phyloP scores from a whole-genome alignment of 2,329 filamentous ascomycete species.

The Elsinoe arachidis region DNA sequence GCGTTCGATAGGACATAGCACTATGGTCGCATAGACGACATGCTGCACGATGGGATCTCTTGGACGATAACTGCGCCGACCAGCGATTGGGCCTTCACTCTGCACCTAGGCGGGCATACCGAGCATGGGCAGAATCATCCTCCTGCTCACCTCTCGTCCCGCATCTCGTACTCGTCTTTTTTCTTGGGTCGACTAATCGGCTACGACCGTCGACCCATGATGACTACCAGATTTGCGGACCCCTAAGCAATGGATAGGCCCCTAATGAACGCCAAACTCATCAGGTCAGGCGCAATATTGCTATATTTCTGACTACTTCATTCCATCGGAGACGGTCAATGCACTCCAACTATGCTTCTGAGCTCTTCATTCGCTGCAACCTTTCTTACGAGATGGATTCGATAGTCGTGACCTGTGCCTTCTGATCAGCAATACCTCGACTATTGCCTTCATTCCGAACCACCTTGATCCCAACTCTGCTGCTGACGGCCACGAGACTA shows the following conservation, averaged over 20 bases:
- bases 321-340: background rate
- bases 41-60: background rate
- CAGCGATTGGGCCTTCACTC: background rate
- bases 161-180: conserved; percentile 4
- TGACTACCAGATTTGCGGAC: conserved; percentile 7
- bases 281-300: background rate
- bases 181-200: conserved; percentile 3
- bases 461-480: background rate
- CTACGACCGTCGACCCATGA: background rate
- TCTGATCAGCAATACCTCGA: conserved; percentile 14
- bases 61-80: background rate
- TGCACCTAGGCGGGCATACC: background rate
- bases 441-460: conserved; percentile 2
- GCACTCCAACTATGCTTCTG: background rate
- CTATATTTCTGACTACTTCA: conserved; percentile 3
- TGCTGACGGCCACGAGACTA: background rate
- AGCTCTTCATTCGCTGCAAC: background rate
- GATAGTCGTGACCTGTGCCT: conserved; percentile 13
- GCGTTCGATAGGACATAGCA: background rate
- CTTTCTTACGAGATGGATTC: conserved; percentile 8
- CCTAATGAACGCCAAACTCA: background rate
- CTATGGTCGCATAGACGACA: background rate
- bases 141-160: background rate
- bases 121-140: background rate
- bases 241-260: background rate